Conservation (phyloP, 2,329 filamentous ascomycete genomes). For the Colletotrichum sp. region DNA sequence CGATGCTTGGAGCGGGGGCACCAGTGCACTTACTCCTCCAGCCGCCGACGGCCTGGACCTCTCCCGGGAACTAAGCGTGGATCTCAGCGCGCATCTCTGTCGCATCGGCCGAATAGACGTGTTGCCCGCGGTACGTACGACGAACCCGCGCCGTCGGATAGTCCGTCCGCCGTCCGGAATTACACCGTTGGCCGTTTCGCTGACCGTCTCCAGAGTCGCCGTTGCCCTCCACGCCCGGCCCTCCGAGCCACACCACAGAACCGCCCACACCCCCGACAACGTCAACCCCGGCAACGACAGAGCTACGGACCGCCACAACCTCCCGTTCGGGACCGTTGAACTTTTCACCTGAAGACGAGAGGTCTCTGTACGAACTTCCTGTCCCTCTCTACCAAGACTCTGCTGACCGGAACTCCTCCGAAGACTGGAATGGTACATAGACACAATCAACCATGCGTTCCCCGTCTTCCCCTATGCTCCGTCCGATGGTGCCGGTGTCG, state of each 20-base stretch:
- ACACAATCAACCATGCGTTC: not conserved
- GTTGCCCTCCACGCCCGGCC: not conserved
- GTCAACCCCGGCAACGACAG: not conserved
- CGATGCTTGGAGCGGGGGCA: not conserved
- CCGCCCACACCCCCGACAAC: not conserved
- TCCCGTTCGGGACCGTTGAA: not conserved
- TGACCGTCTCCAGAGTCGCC: not conserved
- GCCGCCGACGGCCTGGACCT: constrained; percentile 18
- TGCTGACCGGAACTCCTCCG: not conserved
- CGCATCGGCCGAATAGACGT: not conserved
- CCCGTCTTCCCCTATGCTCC: not conserved
- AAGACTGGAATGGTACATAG: not conserved
- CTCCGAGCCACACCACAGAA: not conserved
- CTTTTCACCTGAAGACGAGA: not conserved
- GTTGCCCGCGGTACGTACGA: not conserved
- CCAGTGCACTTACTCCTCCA: constrained; percentile 14
- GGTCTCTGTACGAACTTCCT: not conserved
- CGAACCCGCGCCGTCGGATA: not conserved
- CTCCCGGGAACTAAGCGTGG: not conserved
- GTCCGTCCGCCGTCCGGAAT: not conserved
- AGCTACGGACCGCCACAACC: not conserved
- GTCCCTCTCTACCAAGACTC: rapidly evolving
- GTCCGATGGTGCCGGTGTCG: not conserved
- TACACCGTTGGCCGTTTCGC: not conserved
- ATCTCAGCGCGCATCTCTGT: not conserved